phyloP scores from a whole-genome alignment of 352 stramenopile genomes.

The Globisporangium viniferum region DNA sequence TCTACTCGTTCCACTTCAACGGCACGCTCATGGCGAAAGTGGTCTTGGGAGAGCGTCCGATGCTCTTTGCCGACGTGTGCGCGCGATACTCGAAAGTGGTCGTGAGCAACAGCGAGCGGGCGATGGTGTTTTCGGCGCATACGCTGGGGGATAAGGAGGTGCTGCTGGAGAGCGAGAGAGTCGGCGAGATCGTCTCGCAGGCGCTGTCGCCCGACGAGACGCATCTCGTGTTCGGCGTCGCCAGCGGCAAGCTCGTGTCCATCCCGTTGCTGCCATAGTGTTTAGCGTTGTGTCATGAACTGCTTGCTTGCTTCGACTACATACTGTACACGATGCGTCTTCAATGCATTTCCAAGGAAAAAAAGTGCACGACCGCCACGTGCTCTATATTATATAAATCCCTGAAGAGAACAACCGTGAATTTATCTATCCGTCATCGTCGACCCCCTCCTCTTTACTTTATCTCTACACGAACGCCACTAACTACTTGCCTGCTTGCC shows the following conservation, averaged over 20 bases:
- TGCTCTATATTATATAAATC: slow-evolving; percentile 26
- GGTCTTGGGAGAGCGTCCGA: slow-evolving; percentile 30
- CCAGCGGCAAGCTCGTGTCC: slow-evolving; percentile 48
- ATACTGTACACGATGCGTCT: neutral
- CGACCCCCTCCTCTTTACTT: slow-evolving; percentile 8
- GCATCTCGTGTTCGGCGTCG: slow-evolving; percentile 69
- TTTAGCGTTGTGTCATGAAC: neutral
- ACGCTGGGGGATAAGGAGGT: slow-evolving; percentile 47
- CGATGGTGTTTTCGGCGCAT: slow-evolving; percentile 45
- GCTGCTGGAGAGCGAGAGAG: slow-evolving; percentile 38
- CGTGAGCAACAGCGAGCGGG: slow-evolving; percentile 51
- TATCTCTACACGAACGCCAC: slow-evolving; percentile 16
- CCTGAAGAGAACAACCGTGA: slow-evolving; percentile 19
- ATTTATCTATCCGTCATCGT: slow-evolving; percentile 32
- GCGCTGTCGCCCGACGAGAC: slow-evolving; percentile 70
- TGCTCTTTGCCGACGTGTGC: slow-evolving; percentile 55
- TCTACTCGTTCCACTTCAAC: slow-evolving; percentile 80
- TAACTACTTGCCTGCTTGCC: slow-evolving; percentile 9
- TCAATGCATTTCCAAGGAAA: slow-evolving; percentile 23
- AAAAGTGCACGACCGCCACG: neutral
- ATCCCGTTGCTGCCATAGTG: slow-evolving; percentile 36
- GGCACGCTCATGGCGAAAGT: slow-evolving; percentile 49
- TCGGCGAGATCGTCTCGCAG: slow-evolving; percentile 58
- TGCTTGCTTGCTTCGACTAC: neutral
- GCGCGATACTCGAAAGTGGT: slow-evolving; percentile 65